Base-by-base conservation (phyloP, 139 green algal species). In the Tetradesmus obliquus region DNA sequence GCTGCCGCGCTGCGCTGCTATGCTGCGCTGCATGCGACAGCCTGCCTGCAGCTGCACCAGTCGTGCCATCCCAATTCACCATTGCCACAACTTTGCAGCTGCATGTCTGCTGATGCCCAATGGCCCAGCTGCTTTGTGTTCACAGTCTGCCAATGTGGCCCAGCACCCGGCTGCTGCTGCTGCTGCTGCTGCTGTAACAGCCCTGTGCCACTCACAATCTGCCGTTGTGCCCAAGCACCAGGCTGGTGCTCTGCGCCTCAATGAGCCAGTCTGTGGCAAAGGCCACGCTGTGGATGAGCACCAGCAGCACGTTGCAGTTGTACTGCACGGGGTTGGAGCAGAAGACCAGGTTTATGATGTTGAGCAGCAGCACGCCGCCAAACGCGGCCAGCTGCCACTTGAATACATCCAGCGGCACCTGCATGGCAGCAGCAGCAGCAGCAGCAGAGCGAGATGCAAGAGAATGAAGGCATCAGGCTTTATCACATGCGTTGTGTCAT, bases 271-370 rank as follows among this genome's bases (percentile, higher is more conserved):
- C 92, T 0, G 94, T 95, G 13, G 74, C 86, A 54, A 95, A 93
- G 6, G 92, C 94, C 1, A 95, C 69, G 0, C 54, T 55, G 81
- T 94, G 94, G 76, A 95, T 94, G 74, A 91, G 90, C 0, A 93
- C 72, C 66, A 95, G 91, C 69, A 95, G 81, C 82, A 95, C 69
- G 55, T 95, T 95, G 91, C 91, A 93, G 72, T 92, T 90, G 86
- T 89, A 88, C 60, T 88, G 90, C 76, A 94, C 90, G n/a, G 83
- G 60, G 79, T 82, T 87, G 32, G 84, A 85, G 54, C 92, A 91
- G 76, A 94, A 91, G 17, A 80, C 71, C 13, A 93, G 55, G 82
- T 94, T 94, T 4, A 94, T 66, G 5, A 94, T 4, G 83, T 93
- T 94, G 3, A 94, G 74, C n/a, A 94, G 72, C 57, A 94, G 13